Percentiles rank a stretch among this genome's conserved stretches.
Evolutionary conservation across 192 early-diverging fungal genomes (phyloP).

Genomic region (Lobulomyces angularis): DNA sequence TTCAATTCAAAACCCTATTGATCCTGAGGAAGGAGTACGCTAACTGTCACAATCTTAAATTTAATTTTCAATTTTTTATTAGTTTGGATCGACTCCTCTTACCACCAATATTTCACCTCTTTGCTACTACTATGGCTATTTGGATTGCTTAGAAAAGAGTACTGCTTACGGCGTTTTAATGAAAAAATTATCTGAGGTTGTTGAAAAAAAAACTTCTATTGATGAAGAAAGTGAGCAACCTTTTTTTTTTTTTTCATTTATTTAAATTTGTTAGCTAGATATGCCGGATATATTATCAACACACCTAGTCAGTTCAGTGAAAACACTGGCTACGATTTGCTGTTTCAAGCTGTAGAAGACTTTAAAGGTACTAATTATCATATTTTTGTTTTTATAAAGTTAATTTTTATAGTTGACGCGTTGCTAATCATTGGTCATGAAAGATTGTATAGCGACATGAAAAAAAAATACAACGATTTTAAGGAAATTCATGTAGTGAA

Average conservation of each 20-base stretch:
- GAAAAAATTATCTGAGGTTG: slow-evolving; percentile 42
- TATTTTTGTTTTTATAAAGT: neutral
- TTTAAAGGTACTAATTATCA: slow-evolving; percentile 40
- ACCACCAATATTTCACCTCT: slow-evolving; percentile 63
- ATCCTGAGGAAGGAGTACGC: slow-evolving; percentile 76
- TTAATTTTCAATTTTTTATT: too few species aligned
- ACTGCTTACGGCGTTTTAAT: slow-evolving; percentile 67
- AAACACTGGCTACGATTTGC: slow-evolving; percentile 54
- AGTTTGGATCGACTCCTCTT: slow-evolving; percentile 58
- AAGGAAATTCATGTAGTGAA: slow-evolving; percentile 60
- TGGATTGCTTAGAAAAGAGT: slow-evolving; percentile 59
- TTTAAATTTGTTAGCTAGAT: slow-evolving; percentile 28
- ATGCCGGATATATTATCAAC: slow-evolving; percentile 74
- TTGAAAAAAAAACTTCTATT: slow-evolving; percentile 46
- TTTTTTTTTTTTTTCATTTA: neutral
- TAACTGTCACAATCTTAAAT: too few species aligned
- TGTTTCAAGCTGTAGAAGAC: slow-evolving; percentile 56
- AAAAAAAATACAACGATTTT: slow-evolving; percentile 32
- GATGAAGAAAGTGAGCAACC: slow-evolving; percentile 38
- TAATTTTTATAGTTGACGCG: slow-evolving; percentile 45
- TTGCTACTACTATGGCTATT: slow-evolving; percentile 83
- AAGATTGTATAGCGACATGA: slow-evolving; percentile 76
- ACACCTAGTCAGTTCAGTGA: slow-evolving; percentile 75
- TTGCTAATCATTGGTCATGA: slow-evolving; percentile 88
- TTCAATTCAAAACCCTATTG: slow-evolving; percentile 61